Evolutionary conservation across 2,329 filamentous ascomycete genomes (phyloP), one percentile per base, ranked within the genome.

Genomic region (Claviceps maximensis): DNA sequence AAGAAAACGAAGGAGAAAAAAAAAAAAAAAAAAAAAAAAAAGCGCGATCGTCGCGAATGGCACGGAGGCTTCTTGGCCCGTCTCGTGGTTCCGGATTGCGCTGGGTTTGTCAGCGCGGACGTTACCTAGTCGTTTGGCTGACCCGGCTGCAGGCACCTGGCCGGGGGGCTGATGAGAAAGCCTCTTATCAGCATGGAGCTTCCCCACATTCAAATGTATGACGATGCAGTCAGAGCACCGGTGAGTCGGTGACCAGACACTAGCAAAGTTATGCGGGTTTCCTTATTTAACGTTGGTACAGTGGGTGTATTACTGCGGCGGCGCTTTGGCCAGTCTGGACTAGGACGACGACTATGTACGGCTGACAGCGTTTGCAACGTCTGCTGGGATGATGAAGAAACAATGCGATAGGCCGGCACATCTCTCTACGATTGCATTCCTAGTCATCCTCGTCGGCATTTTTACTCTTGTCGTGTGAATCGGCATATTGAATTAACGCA

Each of bases 71-170:
- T n/a, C 19, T 13, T 36, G 33, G 33, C 17, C 33, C n/a, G n/a
- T n/a, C n/a, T n/a, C 31, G 31, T 33, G 3, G 17, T 10, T 31
- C 47, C 45, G 13, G 38, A 36, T 33, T 48, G 23, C n/a, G 38
- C 19, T 29, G 47, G 38, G 52, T 56, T 57, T 53, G 54, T 56
- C 54, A 57, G 56, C 54, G 38, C 41, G 21, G 38, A 25, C 52
- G 52, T 52, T 57, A 57, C 54, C 2, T 38, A 46, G 46, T 23
- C 13, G 19, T 12, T 15, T 44, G 19, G 41, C 41, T 44, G 41
- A 13, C n/a, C 19, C 41, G n/a, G n/a, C n/a, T n/a, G n/a, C n/a
- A n/a, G n/a, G n/a, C 48, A 44, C 21, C 38, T 19, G 48, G 48
- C 17, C 25, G 12, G 42, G 12, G 33, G 4, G 2, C 31, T 33